Percentiles rank a stretch among this genome's conserved stretches.
Evolutionary conservation across 1,284 basidiomycete genomes (phyloP).

Genomic region (Anthracocystis walkeri): DNA sequence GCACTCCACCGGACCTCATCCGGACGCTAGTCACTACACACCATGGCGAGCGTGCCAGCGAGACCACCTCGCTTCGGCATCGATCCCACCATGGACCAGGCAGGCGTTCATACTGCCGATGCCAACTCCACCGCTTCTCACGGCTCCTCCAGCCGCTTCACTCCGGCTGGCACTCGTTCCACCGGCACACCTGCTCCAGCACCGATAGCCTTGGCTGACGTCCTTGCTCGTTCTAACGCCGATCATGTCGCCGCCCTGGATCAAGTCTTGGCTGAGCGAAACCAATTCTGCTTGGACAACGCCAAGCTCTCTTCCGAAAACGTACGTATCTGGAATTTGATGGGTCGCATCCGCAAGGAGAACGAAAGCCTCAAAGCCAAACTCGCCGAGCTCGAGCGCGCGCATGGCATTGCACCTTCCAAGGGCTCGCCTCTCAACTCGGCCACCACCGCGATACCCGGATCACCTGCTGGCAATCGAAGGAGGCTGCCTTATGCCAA

Average conservation of each 20-base stretch:
- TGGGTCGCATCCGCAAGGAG: constrained; percentile 61
- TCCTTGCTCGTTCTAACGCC: constrained; percentile 40
- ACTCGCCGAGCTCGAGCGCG: constrained; percentile 37
- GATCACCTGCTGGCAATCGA: constrained; percentile 40
- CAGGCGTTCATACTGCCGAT: constrained; percentile 18
- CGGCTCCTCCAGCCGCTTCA: constrained; percentile 40
- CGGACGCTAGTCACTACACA: not conserved
- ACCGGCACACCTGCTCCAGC: constrained; percentile 29
- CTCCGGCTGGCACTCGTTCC: constrained; percentile 36
- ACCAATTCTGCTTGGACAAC: constrained; percentile 57
- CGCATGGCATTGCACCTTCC: constrained; percentile 16
- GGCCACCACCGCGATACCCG: constrained; percentile 13
- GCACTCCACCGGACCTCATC: not conserved
- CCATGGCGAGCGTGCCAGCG: constrained; percentile 36
- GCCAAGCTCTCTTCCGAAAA: constrained; percentile 62
- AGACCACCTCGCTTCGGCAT: constrained; percentile 46
- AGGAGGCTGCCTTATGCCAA: constrained; percentile 28
- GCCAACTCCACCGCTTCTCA: constrained; percentile 43
- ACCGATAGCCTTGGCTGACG: constrained; percentile 58
- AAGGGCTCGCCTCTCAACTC: constrained; percentile 35
- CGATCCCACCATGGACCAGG: constrained; percentile 29
- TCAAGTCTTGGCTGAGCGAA: constrained; percentile 60
- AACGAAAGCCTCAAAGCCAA: constrained; percentile 60
- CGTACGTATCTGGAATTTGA: constrained; percentile 63
- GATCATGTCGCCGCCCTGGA: constrained; percentile 58